Percentiles rank a stretch among this genome's conserved stretches.
Evolutionary conservation across 176 grass and related monocot genomes (phyloP).

Genomic region (Carex pumila): DNA sequence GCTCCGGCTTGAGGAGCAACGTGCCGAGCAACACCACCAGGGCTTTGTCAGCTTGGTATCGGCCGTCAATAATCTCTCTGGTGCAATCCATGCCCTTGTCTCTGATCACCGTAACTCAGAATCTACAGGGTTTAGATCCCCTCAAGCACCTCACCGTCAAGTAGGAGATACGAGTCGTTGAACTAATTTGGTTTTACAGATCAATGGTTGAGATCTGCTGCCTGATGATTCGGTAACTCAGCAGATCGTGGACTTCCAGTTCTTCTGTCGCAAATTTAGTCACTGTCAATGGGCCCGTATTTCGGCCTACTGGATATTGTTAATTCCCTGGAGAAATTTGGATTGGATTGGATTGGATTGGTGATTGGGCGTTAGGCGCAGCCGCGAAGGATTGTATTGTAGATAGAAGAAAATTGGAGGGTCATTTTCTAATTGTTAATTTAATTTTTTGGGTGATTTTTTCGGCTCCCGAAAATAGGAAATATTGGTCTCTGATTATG

Average conservation of each 20-base stretch:
- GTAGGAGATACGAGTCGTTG: slow-evolving; percentile 1
- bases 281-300: neutral
- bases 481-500: neutral
- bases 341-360: neutral
- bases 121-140: neutral
- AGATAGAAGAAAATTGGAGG: slow-evolving; percentile 8
- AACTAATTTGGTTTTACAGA: neutral
- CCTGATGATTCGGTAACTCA: neutral
- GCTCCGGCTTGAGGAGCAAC: slow-evolving; percentile 75
- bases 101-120: slow-evolving; percentile 46
- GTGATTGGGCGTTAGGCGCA: neutral
- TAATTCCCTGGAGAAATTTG: neutral
- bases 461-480: slow-evolving; percentile 12
- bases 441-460: slow-evolving; percentile 19
- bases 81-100: slow-evolving; percentile 83
- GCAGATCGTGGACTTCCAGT: neutral
- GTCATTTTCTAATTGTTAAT: slow-evolving; percentile 19
- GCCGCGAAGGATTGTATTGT: neutral
- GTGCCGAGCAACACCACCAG: slow-evolving; percentile 78
- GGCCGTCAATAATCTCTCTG: slow-evolving; percentile 80
- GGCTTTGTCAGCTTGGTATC: slow-evolving; percentile 72
- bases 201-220: neutral
- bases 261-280: neutral
- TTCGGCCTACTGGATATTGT: neutral
- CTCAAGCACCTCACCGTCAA: neutral